Percentiles rank a stretch among this genome's conserved stretches.
Conservation (phyloP, 495 filamentous ascomycete species). For the Podospora fimiseda region DNA sequence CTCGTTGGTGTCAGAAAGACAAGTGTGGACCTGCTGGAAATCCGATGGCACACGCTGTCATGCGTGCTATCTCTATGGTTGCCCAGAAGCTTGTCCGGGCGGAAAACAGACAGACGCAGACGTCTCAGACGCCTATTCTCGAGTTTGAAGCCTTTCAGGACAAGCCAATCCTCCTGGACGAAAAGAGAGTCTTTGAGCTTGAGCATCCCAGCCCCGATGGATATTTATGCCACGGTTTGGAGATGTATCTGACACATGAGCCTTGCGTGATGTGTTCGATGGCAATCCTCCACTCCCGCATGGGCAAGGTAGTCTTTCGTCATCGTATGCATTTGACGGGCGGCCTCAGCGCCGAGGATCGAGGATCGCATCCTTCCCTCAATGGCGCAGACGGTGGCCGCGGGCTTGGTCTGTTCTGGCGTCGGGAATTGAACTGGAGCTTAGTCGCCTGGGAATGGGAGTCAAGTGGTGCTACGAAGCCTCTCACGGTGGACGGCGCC, state of each 20-base stretch:
- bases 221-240: constrained; percentile 89
- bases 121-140: constrained; percentile 21
- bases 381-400: constrained; percentile 39
- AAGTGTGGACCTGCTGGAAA: constrained; percentile 51
- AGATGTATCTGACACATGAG: constrained; percentile 89
- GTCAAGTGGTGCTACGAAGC: constrained; percentile 28
- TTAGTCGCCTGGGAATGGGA: constrained; percentile 78
- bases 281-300: constrained; percentile 87
- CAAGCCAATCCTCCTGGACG: constrained; percentile 34
- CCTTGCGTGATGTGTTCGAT: constrained; percentile 95
- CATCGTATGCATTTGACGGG: constrained; percentile 56
- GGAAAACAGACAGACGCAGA: constrained; percentile 28
- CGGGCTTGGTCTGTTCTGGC: constrained; percentile 84
- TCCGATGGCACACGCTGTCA: constrained; percentile 71
- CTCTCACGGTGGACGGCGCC: constrained; percentile 29
- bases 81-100: constrained; percentile 58
- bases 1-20: constrained; percentile 54
- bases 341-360: constrained; percentile 46
- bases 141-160: constrained; percentile 45
- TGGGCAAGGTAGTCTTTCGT: constrained; percentile 74
- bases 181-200: constrained; percentile 35
- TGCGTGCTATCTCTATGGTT: constrained; percentile 85
- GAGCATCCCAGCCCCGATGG: constrained; percentile 54
- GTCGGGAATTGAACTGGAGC: constrained; percentile 91
- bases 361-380: constrained; percentile 28